phyloP scores from a whole-genome alignment of 495 filamentous ascomycete species.

The Achaetomiella virescens region DNA sequence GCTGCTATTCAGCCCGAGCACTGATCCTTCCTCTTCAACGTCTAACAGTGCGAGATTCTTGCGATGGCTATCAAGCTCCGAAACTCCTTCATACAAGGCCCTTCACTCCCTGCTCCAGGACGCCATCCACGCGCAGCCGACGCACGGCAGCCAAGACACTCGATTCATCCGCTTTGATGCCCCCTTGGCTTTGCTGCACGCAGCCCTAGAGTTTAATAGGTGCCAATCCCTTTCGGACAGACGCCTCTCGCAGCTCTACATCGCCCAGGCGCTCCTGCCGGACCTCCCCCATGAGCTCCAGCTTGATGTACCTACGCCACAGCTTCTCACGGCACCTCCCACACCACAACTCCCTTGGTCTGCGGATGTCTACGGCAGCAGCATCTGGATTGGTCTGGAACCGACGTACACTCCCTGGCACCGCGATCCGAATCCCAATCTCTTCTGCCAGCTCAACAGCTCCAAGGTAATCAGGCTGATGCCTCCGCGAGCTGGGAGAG shows the following conservation, averaged over 20 bases:
- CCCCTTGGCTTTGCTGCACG: constrained; percentile 32
- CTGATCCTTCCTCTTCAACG: neutral
- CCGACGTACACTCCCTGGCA: constrained; percentile 88
- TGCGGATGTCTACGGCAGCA: constrained; percentile 73
- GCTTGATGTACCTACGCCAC: constrained; percentile 62
- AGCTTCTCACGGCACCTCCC: constrained; percentile 45
- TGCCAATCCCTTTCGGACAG: neutral
- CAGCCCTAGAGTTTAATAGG: constrained; percentile 32
- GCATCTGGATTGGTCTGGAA: constrained; percentile 80
- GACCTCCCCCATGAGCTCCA: constrained; percentile 55
- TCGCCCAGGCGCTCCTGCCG: constrained; percentile 72
- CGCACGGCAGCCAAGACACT: neutral
- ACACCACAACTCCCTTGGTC: constrained; percentile 14
- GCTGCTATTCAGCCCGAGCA: neutral
- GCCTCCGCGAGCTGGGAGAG: constrained; percentile 52
- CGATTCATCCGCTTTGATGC: constrained; percentile 33
- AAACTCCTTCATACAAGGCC: neutral
- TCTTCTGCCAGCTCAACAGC: constrained; percentile 79
- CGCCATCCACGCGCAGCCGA: neutral
- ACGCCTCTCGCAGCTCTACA: constrained; percentile 52
- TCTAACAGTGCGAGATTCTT: neutral
- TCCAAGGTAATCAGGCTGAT: constrained; percentile 68
- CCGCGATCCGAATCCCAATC: constrained; percentile 87
- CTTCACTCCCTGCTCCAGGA: neutral
- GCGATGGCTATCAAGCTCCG: neutral